Evolutionary conservation across 768 basidiomycete species (phyloP).

Genomic region (Boletus rex-veris): DNA sequence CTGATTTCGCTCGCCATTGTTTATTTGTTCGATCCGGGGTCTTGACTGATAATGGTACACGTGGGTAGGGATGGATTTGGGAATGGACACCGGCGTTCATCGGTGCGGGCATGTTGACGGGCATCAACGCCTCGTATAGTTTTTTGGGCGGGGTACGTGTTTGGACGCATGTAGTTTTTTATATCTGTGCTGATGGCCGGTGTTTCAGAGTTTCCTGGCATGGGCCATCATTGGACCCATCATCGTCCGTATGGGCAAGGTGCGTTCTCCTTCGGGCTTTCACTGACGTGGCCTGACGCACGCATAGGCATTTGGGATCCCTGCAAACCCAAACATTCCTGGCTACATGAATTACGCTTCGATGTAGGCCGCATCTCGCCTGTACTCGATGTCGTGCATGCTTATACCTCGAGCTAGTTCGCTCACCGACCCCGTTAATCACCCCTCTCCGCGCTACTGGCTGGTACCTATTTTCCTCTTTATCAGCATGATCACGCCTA

Average conservation of each 20-base stretch:
- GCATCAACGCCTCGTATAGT: constrained; percentile 54
- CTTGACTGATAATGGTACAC: background rate
- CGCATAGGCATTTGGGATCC: constrained; percentile 18
- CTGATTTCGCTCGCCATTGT: background rate
- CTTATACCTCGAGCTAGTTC: constrained; percentile 24
- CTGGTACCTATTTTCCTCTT: constrained; percentile 23
- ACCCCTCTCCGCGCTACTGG: constrained; percentile 58
- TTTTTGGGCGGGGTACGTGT: constrained; percentile 43
- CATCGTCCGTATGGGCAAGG: constrained; percentile 46
- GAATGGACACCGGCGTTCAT: constrained; percentile 52
- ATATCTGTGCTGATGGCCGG: background rate
- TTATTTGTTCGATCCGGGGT: background rate
- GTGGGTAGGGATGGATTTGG: constrained; percentile 28
- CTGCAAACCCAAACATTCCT: constrained; percentile 4
- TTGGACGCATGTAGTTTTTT: background rate
- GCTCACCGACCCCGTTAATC: constrained; percentile 43
- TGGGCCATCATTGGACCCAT: constrained; percentile 62
- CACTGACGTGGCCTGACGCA: background rate
- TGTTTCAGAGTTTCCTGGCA: constrained; percentile 48
- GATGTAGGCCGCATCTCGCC: constrained; percentile 4
- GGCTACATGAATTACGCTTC: constrained; percentile 27
- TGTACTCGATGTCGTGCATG: background rate
- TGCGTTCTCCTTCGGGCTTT: background rate
- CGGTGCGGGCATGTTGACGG: constrained; percentile 57
- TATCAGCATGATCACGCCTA: background rate